These are phyloP conservation scores for Cadophora luteo-olivacea DNA, from an alignment of 2,329 filamentous ascomycete species.

Conservation along the genomic window DNA sequence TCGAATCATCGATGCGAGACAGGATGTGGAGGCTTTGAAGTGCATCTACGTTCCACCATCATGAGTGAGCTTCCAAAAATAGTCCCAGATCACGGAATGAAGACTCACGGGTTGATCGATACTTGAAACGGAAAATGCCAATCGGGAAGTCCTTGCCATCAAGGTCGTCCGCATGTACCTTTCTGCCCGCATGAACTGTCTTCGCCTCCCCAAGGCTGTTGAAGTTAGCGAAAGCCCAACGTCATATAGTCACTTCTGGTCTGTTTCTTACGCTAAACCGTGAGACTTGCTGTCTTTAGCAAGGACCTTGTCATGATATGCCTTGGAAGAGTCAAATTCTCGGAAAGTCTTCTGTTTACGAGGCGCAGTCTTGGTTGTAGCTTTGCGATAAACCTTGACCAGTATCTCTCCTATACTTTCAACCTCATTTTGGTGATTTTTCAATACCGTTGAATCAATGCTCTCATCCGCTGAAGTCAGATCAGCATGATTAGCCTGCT, in stretches of 20 bases:
- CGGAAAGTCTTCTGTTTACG: not conserved
- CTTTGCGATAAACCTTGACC: not conserved
- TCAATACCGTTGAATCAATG: too few species aligned
- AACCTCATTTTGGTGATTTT: too few species aligned
- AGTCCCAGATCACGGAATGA: too few species aligned
- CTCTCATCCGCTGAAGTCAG: not conserved
- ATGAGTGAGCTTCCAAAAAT: too few species aligned
- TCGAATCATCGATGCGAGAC: conserved; percentile 24
- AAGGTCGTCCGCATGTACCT: not conserved
- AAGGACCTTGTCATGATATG: conserved; percentile 16
- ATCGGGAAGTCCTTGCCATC: conserved; percentile 34
- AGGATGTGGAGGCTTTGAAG: conserved; percentile 36
- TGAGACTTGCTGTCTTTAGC: conserved; percentile 17
- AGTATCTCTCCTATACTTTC: not conserved
- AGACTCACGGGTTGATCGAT: conserved; percentile 35
- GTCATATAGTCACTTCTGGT: too few species aligned
- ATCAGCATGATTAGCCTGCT: not conserved
- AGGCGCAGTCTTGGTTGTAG: not conserved
- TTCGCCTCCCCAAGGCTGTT: conserved; percentile 4
- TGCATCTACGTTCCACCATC: too few species aligned
- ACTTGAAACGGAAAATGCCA: conserved; percentile 38
- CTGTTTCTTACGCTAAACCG: conserved; percentile 6
- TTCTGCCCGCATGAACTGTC: not conserved
- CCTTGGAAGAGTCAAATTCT: not conserved
- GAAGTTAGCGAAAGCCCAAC: not conserved